Base-by-base conservation (phyloP, 2,329 filamentous ascomycete genomes). In the Cordyceps farinosa region DNA sequence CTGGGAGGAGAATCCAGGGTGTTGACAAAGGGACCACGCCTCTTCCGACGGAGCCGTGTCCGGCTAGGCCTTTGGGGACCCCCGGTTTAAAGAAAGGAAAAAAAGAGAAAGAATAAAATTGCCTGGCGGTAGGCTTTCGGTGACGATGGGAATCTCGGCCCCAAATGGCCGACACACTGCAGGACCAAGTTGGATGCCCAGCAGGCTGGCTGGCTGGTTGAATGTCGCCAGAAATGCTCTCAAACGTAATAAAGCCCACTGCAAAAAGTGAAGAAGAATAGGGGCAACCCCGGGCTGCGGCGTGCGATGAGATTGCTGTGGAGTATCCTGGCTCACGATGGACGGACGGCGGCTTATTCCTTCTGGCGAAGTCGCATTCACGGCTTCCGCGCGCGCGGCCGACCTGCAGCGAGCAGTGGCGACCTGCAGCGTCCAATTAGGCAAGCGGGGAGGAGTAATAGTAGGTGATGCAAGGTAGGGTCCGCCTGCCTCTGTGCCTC, bases 241-340 rank as follows among this genome's bases (percentile, higher is more conserved):
- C 13, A 9, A 40, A 10, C 36, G 22, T 22, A 22, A 22, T 38
- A 9, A 38, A 11, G 11, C 8, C 6, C 36, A 38, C 40, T 44
- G 40, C 44, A 50, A 15, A 22, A 50, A 17, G 29, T 13, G 42
- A 30, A 17, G 22, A n/a, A 10, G 36, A 42, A 40, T 22, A 42
- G 38, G 44, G 55, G 34, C 13, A 58, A 29, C 42, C 55, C 13
- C 44, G 10, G 22, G 17, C 30, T 5, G 8, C 27, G 45, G 11
- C 2, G 11, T 54, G 32, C 34, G 22, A 58, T n/a, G 59, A 61
- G 59, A 54, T 61, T 61, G 59, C 59, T 44, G 59, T 61, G 59
- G 59, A 47, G 59, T 45, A 38, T 44, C 7, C 22, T 22, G 32
- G 22, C 15, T 51, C 36, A 27, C 34, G 27, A 50, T 51, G 30